These are phyloP conservation scores for Penicillium psychrosexuale DNA, from an alignment of 2,329 filamentous ascomycete genomes.

Conservation along the genomic window DNA sequence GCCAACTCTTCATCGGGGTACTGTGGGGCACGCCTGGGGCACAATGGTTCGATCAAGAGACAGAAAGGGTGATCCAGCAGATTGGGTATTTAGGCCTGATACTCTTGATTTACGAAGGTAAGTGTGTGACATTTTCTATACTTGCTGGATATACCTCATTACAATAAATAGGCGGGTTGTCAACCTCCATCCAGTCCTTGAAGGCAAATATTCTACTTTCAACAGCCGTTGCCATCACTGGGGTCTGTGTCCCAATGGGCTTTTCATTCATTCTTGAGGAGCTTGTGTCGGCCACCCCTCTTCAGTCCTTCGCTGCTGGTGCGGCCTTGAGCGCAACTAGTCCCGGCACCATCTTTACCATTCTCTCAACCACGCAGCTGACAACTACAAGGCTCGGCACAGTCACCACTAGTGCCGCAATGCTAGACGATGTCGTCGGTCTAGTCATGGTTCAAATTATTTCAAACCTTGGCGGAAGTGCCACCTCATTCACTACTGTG, in stretches of 20 bases:
- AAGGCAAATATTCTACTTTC: conserved; percentile 62
- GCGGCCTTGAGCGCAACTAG: conserved; percentile 72
- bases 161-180: conserved; percentile 24
- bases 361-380: conserved; percentile 60
- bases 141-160: neutral
- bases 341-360: conserved; percentile 67
- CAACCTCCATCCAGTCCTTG: conserved; percentile 47
- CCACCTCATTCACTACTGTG: conserved; percentile 33
- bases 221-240: conserved; percentile 60
- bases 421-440: conserved; percentile 43
- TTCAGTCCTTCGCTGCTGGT: conserved; percentile 70
- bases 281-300: conserved; percentile 48
- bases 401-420: conserved; percentile 52
- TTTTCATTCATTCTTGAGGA: conserved; percentile 60
- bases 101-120: conserved; percentile 67
- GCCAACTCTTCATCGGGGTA: conserved; percentile 68
- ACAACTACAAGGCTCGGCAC: conserved; percentile 55
- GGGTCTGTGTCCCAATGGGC: conserved; percentile 61
- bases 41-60: conserved; percentile 54
- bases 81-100: conserved; percentile 72
- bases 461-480: conserved; percentile 56
- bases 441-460: conserved; percentile 76
- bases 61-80: conserved; percentile 58
- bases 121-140: neutral
- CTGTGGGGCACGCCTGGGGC: conserved; percentile 66